A percentile compares a stretch with the other conserved stretches of the same genome.
These are phyloP conservation scores for Marasmius oreades DNA, from an alignment of 1,284 basidiomycete species.

Conservation along the genomic window DNA sequence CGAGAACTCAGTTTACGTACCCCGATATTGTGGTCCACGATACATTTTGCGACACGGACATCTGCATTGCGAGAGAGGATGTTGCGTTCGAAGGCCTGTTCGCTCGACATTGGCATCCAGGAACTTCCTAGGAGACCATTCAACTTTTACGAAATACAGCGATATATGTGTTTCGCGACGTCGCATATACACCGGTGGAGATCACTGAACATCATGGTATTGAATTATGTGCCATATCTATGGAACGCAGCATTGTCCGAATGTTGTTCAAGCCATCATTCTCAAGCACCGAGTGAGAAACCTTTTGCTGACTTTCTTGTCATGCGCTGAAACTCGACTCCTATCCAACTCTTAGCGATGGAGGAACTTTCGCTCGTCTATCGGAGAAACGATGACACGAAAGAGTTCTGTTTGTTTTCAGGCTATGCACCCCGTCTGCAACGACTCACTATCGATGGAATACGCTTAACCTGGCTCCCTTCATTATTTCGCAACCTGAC, in stretches of 20 bases:
- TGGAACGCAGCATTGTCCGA: conserved; percentile 59
- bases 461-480: conserved; percentile 58
- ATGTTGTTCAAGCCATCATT: conserved; percentile 37
- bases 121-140: conserved; percentile 23
- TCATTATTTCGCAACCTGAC: conserved; percentile 57
- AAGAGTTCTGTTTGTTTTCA: conserved; percentile 61
- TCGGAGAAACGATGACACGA: conserved; percentile 61
- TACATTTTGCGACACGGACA: conserved; percentile 42
- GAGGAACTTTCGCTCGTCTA: conserved; percentile 57
- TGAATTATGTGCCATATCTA: conserved; percentile 53
- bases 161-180: conserved; percentile 53
- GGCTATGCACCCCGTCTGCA: conserved; percentile 56
- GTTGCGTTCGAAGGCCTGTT: conserved; percentile 50
- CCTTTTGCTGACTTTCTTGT: background rate
- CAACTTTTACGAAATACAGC: conserved; percentile 45
- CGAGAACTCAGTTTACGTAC: conserved; percentile 53
- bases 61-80: conserved; percentile 56
- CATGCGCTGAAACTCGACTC: background rate
- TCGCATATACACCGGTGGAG: conserved; percentile 54
- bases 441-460: conserved; percentile 54
- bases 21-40: conserved; percentile 56
- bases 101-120: conserved; percentile 48
- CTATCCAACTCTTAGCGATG: conserved; percentile 23
- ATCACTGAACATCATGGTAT: conserved; percentile 55
- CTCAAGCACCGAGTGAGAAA: conserved; percentile 32